phyloP scores from a whole-genome alignment of 441 rosid species.

The Arabidopsis lyrata region DNA sequence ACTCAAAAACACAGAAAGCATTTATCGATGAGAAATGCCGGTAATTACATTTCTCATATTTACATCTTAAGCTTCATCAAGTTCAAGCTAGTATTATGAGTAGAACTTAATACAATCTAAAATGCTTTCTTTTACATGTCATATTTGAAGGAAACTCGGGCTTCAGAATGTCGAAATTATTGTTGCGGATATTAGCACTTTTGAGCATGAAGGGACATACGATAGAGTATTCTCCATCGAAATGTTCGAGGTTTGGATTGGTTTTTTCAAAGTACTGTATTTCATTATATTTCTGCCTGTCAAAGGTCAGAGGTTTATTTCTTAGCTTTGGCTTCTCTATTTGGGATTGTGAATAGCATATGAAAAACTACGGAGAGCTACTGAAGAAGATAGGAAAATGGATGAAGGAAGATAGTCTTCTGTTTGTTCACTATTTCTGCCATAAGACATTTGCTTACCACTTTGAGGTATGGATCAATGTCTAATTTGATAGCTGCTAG shows the following conservation, averaged over 20 bases:
- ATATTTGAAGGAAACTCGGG: constrained; percentile 55
- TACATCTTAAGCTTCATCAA: constrained; percentile 10
- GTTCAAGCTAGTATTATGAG: background rate
- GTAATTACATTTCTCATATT: constrained; percentile 45
- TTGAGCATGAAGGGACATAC: constrained; percentile 77
- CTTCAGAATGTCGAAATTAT: constrained; percentile 73
- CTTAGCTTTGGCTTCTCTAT: background rate
- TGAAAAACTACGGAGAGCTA: constrained; percentile 81
- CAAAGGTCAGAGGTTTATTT: background rate
- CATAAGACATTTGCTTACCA: constrained; percentile 86
- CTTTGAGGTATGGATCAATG: constrained; percentile 62
- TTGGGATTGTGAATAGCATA: constrained; percentile 58
- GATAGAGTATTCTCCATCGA: constrained; percentile 80
- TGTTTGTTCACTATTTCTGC: constrained; percentile 83
- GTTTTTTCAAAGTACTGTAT: constrained; percentile 8
- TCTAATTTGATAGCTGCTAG: constrained; percentile 3
- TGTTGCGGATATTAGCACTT: constrained; percentile 79
- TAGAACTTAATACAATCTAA: background rate
- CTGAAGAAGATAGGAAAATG: constrained; percentile 78
- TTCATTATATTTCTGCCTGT: background rate
- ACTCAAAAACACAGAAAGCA: constrained; percentile 78
- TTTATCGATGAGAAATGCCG: constrained; percentile 66
- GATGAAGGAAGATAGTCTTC: constrained; percentile 82
- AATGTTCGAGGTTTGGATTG: constrained; percentile 79
- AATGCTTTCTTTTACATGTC: background rate